These are phyloP conservation scores for Lantana camara DNA, from an alignment of 257 asterid species.

Conservation along the genomic window DNA sequence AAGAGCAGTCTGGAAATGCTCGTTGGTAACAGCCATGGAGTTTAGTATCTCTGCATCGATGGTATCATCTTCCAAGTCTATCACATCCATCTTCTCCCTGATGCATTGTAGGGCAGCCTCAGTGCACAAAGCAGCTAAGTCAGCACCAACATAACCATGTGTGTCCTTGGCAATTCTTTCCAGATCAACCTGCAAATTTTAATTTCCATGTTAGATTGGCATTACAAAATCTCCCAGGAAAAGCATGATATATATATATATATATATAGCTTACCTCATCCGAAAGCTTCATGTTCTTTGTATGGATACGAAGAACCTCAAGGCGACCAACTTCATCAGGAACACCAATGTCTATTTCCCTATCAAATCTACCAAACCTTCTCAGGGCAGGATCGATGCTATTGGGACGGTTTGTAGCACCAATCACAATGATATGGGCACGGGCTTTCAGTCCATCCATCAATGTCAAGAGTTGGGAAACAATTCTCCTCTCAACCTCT, in stretches of 20 bases:
- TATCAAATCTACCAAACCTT: conserved; percentile 91
- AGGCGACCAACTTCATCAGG: conserved; percentile 98
- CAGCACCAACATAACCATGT: conserved; percentile 94
- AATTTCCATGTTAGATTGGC: background rate
- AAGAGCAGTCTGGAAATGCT: conserved; percentile 87
- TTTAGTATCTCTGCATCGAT: conserved; percentile 91
- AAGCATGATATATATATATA: background rate
- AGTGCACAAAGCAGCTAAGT: conserved; percentile 92
- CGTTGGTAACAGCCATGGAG: conserved; percentile 92
- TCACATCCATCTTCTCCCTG: conserved; percentile 97
- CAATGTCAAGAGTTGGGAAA: conserved; percentile 88
- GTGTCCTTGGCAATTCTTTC: conserved; percentile 81
- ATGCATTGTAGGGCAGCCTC: conserved; percentile 96
- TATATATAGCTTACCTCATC: conserved; percentile 58
- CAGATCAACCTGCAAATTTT: conserved; percentile 71
- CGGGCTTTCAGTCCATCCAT: conserved; percentile 94
- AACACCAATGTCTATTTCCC: conserved; percentile 93
- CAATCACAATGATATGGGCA: conserved; percentile 92
- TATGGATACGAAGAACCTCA: conserved; percentile 87
- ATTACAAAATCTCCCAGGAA: conserved; percentile 1
- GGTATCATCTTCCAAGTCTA: conserved; percentile 83
- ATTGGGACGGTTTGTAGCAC: conserved; percentile 92
- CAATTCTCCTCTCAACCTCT: conserved; percentile 95
- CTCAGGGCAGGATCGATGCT: conserved; percentile 92
- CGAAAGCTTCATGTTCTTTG: conserved; percentile 95